phyloP scores from a whole-genome alignment of 768 basidiomycete genomes.

The Agaricus sinodeliciosus region DNA sequence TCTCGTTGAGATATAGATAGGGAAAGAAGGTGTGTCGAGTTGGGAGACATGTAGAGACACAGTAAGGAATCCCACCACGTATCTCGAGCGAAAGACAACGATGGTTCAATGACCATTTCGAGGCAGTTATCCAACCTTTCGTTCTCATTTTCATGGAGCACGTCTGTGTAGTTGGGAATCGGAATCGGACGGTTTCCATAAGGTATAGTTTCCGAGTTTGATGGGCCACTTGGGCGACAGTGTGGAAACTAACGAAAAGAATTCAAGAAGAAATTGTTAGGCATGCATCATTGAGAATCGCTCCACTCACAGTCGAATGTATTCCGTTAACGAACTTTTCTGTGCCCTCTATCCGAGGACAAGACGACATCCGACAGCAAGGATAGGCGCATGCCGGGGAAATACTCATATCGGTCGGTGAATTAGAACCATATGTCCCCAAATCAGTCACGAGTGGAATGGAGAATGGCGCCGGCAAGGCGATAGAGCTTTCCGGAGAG shows the following conservation, averaged over 20 bases:
- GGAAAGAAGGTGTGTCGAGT: slow-evolving; percentile 22
- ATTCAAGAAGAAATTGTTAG: neutral
- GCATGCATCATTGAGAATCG: neutral
- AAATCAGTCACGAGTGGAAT: neutral
- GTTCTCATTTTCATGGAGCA: slow-evolving; percentile 23
- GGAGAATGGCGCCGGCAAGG: neutral
- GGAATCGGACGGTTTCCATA: neutral
- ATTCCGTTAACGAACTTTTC: neutral
- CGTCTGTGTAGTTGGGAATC: slow-evolving; percentile 20
- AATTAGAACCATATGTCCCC: neutral
- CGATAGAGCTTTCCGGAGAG: neutral
- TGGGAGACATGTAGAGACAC: slow-evolving; percentile 40
- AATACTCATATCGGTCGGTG: slow-evolving; percentile 11
- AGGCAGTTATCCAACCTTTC: slow-evolving; percentile 16
- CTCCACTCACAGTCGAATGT: neutral
- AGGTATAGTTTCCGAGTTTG: slow-evolving; percentile 14
- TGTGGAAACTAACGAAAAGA: slow-evolving; percentile 12
- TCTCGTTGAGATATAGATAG: slow-evolving; percentile 40
- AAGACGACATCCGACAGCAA: slow-evolving; percentile 25
- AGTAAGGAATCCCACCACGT: slow-evolving; percentile 78
- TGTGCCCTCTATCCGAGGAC: slow-evolving; percentile 16
- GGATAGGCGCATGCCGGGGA: slow-evolving; percentile 18
- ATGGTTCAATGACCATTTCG: slow-evolving; percentile 50
- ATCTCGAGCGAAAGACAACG: slow-evolving; percentile 60
- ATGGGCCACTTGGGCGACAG: slow-evolving; percentile 17